Percentiles rank a stretch among this genome's conserved stretches.
Conservation (phyloP, 768 basidiomycete genomes). For the Hygrophoropsis aurantiaca region DNA sequence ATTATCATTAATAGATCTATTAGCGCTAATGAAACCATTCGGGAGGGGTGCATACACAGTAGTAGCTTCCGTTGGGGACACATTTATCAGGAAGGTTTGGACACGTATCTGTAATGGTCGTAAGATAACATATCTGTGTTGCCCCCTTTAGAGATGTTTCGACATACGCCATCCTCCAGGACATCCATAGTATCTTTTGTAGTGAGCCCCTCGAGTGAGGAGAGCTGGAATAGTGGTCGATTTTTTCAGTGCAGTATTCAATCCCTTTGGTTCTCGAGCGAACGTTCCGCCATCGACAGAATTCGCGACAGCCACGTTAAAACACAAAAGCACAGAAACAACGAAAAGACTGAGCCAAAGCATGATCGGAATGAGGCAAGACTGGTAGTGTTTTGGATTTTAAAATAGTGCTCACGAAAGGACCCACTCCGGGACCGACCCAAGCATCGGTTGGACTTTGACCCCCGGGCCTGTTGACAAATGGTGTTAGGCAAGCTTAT, state of each 20-base stretch:
- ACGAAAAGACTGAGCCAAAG: too few species aligned
- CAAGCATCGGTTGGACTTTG: too few species aligned
- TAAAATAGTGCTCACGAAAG: too few species aligned
- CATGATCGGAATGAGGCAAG: too few species aligned
- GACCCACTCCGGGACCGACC: too few species aligned
- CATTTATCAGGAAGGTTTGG: slow-evolving; percentile 16
- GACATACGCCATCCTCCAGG: slow-evolving; percentile 13
- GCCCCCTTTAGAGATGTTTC: neutral
- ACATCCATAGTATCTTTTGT: slow-evolving; percentile 14
- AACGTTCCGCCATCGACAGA: neutral
- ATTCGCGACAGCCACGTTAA: slow-evolving; percentile 5
- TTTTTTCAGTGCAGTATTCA: slow-evolving; percentile 1
- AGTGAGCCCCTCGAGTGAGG: slow-evolving; percentile 9
- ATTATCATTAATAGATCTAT: too few species aligned
- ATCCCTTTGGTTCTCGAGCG: neutral
- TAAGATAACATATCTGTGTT: neutral
- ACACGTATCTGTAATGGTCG: slow-evolving; percentile 11
- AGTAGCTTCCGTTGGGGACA: slow-evolving; percentile 14
- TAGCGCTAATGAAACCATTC: too few species aligned
- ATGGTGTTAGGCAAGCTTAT: too few species aligned
- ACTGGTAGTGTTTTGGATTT: too few species aligned
- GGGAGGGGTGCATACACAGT: slow-evolving; percentile 16
- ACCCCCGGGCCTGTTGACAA: too few species aligned
- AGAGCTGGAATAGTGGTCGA: slow-evolving; percentile 10
- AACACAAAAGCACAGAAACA: too few species aligned